Evolutionary conservation across 768 basidiomycete genomes (phyloP).

Genomic region (Paxillus involutus): DNA sequence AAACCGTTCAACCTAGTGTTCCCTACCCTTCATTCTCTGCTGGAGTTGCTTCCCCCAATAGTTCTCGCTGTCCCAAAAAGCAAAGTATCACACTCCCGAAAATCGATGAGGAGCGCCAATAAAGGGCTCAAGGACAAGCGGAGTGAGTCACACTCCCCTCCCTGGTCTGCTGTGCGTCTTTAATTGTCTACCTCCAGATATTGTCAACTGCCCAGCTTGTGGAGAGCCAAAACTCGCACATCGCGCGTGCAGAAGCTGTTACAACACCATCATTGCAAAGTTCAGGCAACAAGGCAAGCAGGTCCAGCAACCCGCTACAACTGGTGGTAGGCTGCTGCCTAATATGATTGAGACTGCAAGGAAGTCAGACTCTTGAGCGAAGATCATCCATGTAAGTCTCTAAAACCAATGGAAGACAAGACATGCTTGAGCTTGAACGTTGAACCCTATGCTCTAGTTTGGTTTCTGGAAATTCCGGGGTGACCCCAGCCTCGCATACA

Average conservation of each 20-base stretch:
- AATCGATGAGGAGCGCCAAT: slow-evolving; percentile 92
- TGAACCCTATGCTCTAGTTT: background rate
- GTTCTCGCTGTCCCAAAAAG: slow-evolving; percentile 93
- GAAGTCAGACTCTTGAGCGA: slow-evolving; percentile 1
- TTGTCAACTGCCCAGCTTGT: slow-evolving; percentile 89
- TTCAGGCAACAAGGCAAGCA: slow-evolving; percentile 19
- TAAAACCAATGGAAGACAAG: background rate
- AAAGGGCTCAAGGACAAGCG: slow-evolving; percentile 94
- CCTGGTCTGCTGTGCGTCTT: background rate
- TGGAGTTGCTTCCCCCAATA: slow-evolving; percentile 84
- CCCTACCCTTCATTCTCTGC: slow-evolving; percentile 45
- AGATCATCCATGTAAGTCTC: background rate
- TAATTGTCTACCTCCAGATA: slow-evolving; percentile 49
- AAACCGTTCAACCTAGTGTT: slow-evolving; percentile 34
- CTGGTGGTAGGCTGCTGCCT: slow-evolving; percentile 2
- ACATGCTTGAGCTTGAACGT: background rate
- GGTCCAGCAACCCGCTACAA: background rate
- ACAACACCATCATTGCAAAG: slow-evolving; percentile 34
- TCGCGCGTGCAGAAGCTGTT: slow-evolving; percentile 83
- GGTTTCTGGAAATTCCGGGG: background rate
- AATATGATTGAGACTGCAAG: background rate
- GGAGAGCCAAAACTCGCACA: slow-evolving; percentile 87
- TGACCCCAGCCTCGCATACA: too few relatives aligned
- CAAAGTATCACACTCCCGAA: slow-evolving; percentile 89
- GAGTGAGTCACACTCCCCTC: slow-evolving; percentile 45